phyloP scores from a whole-genome alignment of 192 early-diverging fungal species.

The Backusella westeae region DNA sequence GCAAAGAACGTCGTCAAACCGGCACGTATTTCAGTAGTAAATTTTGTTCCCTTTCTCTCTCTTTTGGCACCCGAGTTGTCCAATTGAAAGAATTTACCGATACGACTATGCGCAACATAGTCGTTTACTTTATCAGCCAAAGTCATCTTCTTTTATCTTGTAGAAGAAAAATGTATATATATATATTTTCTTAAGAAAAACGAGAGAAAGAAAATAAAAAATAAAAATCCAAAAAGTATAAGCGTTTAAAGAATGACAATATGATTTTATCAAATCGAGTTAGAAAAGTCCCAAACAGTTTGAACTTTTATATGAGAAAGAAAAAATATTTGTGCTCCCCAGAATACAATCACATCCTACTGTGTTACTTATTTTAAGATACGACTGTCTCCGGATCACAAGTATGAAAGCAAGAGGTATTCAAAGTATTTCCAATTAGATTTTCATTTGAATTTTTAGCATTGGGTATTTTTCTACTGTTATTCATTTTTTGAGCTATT shows the following conservation, averaged over 20 bases:
- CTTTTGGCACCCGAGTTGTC: conserved; percentile 57
- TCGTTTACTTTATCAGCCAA: conserved; percentile 54
- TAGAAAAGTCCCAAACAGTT: background rate
- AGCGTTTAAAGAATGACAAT: background rate
- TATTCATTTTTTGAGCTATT: background rate
- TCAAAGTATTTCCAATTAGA: background rate
- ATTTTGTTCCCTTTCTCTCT: conserved; percentile 60
- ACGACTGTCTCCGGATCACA: background rate
- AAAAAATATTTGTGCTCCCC: background rate
- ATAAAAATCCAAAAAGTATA: background rate
- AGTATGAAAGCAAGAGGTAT: background rate
- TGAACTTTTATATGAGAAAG: background rate
- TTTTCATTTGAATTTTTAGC: background rate
- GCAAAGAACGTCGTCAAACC: conserved; percentile 53
- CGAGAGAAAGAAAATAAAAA: background rate
- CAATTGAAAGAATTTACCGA: conserved; percentile 63
- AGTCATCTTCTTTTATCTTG: conserved; percentile 23
- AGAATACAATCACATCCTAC: background rate
- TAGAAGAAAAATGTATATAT: background rate
- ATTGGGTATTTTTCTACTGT: background rate
- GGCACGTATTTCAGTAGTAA: conserved; percentile 66
- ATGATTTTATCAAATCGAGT: background rate
- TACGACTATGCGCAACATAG: conserved; percentile 48
- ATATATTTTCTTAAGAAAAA: background rate
- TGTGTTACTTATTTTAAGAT: background rate